A percentile compares a stretch with the other conserved stretches of the same genome.
phyloP scores from a whole-genome alignment of 2,329 filamentous ascomycete genomes.

The Pseudogymnoascus sp. region DNA sequence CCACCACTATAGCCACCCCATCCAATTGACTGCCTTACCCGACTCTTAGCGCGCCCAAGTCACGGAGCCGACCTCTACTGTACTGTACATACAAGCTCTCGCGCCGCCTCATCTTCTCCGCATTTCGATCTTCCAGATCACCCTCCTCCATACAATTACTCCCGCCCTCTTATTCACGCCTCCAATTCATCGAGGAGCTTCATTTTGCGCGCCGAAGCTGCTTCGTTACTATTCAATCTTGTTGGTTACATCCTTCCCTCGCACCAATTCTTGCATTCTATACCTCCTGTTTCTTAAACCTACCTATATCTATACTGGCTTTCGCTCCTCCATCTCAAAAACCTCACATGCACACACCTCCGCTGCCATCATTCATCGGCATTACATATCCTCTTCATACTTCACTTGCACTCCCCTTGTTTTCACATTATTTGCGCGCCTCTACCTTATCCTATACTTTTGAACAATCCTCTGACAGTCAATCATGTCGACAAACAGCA shows the following conservation, averaged over 20 bases:
- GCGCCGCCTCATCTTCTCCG: constrained; percentile 9
- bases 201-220: not conserved
- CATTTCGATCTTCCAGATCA: constrained; percentile 9
- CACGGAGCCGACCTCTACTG: not conserved
- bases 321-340: constrained; percentile 6
- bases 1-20: not conserved
- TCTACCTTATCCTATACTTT: constrained; percentile 17
- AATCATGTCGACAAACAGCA: constrained; percentile 33
- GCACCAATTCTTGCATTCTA: constrained; percentile 9
- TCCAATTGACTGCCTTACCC: not conserved
- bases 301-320: not conserved
- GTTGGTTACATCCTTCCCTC: constrained; percentile 12
- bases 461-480: constrained; percentile 30
- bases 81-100: not conserved
- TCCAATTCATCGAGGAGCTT: constrained; percentile 4
- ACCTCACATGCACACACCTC: constrained; percentile 9
- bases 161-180: constrained; percentile 3
- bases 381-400: constrained; percentile 9
- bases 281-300: constrained; percentile 5
- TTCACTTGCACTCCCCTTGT: constrained; percentile 8
- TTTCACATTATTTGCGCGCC: constrained; percentile 10
- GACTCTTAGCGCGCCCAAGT: not conserved
- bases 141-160: not conserved
- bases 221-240: constrained; percentile 8
- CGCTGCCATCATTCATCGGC: constrained; percentile 7